Conservation (phyloP, 2,329 filamentous ascomycete species). For the Fusarium neocosmosporiellum region DNA sequence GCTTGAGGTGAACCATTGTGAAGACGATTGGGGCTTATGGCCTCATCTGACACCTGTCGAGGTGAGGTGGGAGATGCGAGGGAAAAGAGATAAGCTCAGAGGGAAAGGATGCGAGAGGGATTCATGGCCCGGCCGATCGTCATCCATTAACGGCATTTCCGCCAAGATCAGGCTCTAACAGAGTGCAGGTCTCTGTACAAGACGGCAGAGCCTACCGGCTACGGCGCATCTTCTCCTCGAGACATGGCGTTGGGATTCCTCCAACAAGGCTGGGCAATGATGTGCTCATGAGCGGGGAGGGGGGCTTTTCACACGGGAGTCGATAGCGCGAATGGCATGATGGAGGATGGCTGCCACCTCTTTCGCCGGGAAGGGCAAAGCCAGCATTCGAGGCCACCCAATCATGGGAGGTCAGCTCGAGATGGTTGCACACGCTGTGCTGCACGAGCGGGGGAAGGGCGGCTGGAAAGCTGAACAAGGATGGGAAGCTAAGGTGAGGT, state of each 20-base stretch:
- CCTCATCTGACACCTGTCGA: slow-evolving; percentile 19
- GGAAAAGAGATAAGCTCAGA: slow-evolving; percentile 4
- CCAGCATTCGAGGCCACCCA: slow-evolving; percentile 22
- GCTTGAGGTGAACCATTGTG: slow-evolving; percentile 35
- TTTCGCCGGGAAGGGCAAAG: slow-evolving; percentile 21
- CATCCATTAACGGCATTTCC: slow-evolving; percentile 27
- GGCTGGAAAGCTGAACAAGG: slow-evolving; percentile 27
- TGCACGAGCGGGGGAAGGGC: slow-evolving; percentile 27
- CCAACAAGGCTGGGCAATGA: slow-evolving; percentile 29
- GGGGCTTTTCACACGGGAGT: slow-evolving; percentile 10
- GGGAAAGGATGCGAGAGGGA: slow-evolving; percentile 7
- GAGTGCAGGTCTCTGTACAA: slow-evolving; percentile 33
- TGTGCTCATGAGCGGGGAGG: slow-evolving; percentile 19
- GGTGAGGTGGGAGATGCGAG: slow-evolving; percentile 24
- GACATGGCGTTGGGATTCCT: slow-evolving; percentile 20
- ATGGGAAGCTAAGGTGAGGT: not conserved
- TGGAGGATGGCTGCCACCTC: slow-evolving; percentile 27
- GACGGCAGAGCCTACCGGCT: not conserved
- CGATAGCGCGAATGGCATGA: slow-evolving; percentile 21
- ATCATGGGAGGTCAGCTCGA: slow-evolving; percentile 13
- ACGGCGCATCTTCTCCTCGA: slow-evolving; percentile 25
- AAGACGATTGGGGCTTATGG: not conserved
- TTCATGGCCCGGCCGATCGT: slow-evolving; percentile 24
- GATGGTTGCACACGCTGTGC: slow-evolving; percentile 33
- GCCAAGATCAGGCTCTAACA: slow-evolving; percentile 25